Conservation (phyloP, 2,329 filamentous ascomycete species). For the Chaetothyriales sp. region DNA sequence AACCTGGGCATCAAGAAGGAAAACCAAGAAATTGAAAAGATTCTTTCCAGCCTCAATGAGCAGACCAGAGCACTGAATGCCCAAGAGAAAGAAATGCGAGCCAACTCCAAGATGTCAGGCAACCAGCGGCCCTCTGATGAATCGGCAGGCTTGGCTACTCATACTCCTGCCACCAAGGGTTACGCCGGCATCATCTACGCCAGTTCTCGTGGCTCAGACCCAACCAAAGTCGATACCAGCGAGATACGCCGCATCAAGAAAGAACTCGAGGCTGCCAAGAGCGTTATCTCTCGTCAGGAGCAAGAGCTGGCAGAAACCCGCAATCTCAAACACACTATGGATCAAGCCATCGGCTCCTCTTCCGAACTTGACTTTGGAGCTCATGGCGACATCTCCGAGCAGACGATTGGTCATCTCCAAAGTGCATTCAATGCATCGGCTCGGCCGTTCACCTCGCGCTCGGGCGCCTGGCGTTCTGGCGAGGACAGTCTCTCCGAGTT, state of each 20-base stretch:
- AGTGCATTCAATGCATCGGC: slow-evolving; percentile 38
- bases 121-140: slow-evolving; percentile 13
- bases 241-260: slow-evolving; percentile 42
- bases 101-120: slow-evolving; percentile 7
- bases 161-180: slow-evolving; percentile 27
- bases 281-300: slow-evolving; percentile 44
- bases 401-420: slow-evolving; percentile 36
- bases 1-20: slow-evolving; percentile 7
- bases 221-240: slow-evolving; percentile 23
- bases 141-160: slow-evolving; percentile 24
- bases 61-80: slow-evolving; percentile 47
- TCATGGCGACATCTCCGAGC: slow-evolving; percentile 34
- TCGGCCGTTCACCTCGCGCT: slow-evolving; percentile 26
- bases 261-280: slow-evolving; percentile 41
- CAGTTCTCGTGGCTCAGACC: slow-evolving; percentile 8
- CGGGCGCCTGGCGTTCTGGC: slow-evolving; percentile 29
- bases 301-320: slow-evolving; percentile 46
- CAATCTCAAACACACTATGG: slow-evolving; percentile 45
- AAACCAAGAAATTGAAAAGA: slow-evolving; percentile 14
- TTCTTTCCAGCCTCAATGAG: slow-evolving; percentile 59
- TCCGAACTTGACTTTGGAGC: slow-evolving; percentile 37
- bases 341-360: slow-evolving; percentile 40
- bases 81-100: slow-evolving; percentile 38
- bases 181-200: slow-evolving; percentile 16
- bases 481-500: slow-evolving; percentile 35